Conservation (phyloP, 2,329 filamentous ascomycete genomes). For the Aspergillus jensenii region DNA sequence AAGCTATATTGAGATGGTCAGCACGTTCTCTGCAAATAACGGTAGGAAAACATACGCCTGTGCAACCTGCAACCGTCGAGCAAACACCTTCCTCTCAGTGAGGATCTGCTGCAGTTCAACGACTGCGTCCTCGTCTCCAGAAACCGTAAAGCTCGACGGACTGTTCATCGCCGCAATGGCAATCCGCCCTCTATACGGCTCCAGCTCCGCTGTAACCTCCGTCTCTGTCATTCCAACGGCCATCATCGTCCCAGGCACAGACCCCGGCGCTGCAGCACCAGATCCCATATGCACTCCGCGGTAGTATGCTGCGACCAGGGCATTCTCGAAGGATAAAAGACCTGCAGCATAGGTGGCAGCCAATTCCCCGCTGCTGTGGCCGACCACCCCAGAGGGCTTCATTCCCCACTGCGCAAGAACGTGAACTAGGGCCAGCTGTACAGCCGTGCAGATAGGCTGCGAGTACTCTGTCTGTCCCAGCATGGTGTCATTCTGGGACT, state of each 20-base stretch:
- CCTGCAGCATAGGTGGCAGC: slow-evolving; percentile 48
- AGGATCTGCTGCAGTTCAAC: too few relatives aligned
- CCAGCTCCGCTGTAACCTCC: not conserved
- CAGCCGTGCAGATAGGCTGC: slow-evolving; percentile 36
- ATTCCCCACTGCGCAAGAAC: slow-evolving; percentile 47
- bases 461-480: not conserved
- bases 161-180: slow-evolving; percentile 23
- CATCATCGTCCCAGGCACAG: slow-evolving; percentile 8
- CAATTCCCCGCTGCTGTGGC: slow-evolving; percentile 53
- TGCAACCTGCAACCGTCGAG: too few relatives aligned
- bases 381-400: slow-evolving; percentile 40
- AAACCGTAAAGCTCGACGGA: slow-evolving; percentile 22
- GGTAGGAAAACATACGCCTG: too few relatives aligned
- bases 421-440: slow-evolving; percentile 50
- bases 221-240: slow-evolving; percentile 11
- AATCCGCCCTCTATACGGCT: not conserved
- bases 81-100: too few relatives aligned
- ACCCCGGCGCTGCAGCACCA: not conserved
- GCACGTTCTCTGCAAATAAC: too few relatives aligned
- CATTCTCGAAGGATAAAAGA: not conserved
- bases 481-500: not conserved
- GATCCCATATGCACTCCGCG: not conserved
- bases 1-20: too few relatives aligned
- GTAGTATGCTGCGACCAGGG: slow-evolving; percentile 12
- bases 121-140: slow-evolving; percentile 15